Base-by-base conservation (phyloP, 768 basidiomycete genomes). In the Hericium alpestre region DNA sequence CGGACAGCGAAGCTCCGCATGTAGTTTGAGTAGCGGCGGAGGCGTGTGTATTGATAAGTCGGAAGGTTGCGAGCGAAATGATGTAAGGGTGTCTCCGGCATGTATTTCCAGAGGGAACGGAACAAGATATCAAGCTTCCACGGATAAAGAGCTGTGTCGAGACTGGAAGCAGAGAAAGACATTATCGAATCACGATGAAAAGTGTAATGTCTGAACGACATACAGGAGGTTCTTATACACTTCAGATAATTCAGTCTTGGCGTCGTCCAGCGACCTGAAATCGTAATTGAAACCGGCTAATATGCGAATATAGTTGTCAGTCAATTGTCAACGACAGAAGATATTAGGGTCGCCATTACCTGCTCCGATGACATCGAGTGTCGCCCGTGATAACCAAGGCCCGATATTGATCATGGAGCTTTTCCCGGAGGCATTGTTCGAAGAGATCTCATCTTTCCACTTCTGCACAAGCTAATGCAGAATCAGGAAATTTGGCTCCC, bases 311-410 rank as follows among this genome's bases (percentile, higher is more conserved):
- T 18, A 20, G 46, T 23, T 38, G 20, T 12, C 20, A 23, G 40
- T 15, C 47, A 13, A 4, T 1, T 1, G 6, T 20, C 27, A 16
- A 20, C 0, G 15, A 25, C 49, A 38, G 6, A 51, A 9, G 18
- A 25, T 20, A 9, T 32, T 15, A 3, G 23, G 9, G 23, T 7
- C 49, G n/a, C 2, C 32, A 25, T 48, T 25, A 66, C 65, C 63
- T 53, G 65, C 63, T 11, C 65, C 65, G n/a, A 68, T 67, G 18
- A 67, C 61, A 46, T 67, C 66, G n/a, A 67, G 53, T 10, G 66
- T 67, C 51, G 62, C 61, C 1, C 65, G 57, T 13, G 61, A 60
- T 10, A 68, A 55, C 67, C 65, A 65, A 2, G 53, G 11, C 15
- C 38, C 25, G 12, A 65, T 55, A 51, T 65, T 65, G 16, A 65